Evolutionary conservation across 2,329 filamentous ascomycete genomes (phyloP), one percentile per base, ranked within the genome.

Genomic region (Epicoccum nigrum): DNA sequence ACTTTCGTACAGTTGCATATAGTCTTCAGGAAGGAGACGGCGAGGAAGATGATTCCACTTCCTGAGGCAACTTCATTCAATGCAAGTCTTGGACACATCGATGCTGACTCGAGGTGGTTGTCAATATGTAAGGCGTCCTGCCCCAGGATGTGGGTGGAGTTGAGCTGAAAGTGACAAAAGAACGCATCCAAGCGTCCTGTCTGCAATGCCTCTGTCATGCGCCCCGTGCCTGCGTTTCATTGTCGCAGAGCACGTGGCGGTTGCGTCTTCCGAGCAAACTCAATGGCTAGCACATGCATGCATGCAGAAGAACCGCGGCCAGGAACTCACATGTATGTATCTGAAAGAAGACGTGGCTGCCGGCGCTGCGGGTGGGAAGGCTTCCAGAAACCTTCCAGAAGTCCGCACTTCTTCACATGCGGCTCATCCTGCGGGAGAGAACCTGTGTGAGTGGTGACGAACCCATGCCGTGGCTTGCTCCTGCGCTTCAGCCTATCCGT

Each of bases 321-420:
- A 25, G 23, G 9, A 25, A 9, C 23, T n/a, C n/a, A n/a, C n/a
- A n/a, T n/a, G n/a, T n/a, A n/a, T 9, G 23, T 25, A 25, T 6
- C 6, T 25, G 3, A 9, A 25, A 2, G 23, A 25, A 30, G n/a
- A 12, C 40, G 27, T 32, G 15, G 13, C 21, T n/a, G 16, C 38
- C 38, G 15, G 16, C 20, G 37, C 7, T 8, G 8, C 27, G 13
- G 31, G 27, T 32, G 15, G 25, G 20, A 52, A 43, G 32, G 28
- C 43, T 30, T 42, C 48, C 37, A 47, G 32, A 52, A 42, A 25
- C 13, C 21, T 43, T 52, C 49, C 38, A 47, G 43, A 52, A 52
- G 30, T 23, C 32, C 11, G 21, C 37, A 19, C 19, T 8, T 11
- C 16, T 34, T 38, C 38, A 38, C 28, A 39, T 43, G 43, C 19